A percentile compares a stretch with the other conserved stretches of the same genome.
These are phyloP conservation scores for Yarrowia hollandica DNA, from an alignment of 805 yeast genomes.

Conservation along the genomic window DNA sequence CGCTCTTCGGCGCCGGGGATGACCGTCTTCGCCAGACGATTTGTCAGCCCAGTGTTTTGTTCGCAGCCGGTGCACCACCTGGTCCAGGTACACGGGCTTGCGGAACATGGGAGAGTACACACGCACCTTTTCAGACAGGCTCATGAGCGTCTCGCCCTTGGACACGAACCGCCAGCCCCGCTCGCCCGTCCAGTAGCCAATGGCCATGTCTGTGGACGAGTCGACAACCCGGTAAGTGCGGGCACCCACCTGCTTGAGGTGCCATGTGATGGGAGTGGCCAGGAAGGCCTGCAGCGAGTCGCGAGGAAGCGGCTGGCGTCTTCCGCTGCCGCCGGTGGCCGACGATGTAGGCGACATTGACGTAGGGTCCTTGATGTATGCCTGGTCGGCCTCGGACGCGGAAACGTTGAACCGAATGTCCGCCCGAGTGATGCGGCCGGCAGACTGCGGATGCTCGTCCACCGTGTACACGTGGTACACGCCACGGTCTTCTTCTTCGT, in stretches of 20 bases:
- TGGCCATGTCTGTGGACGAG: slow-evolving; percentile 31
- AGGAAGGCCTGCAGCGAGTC: slow-evolving; percentile 18
- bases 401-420: slow-evolving; percentile 14
- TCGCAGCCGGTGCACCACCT: slow-evolving; percentile 24
- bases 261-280: slow-evolving; percentile 33
- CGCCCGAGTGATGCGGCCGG: not conserved
- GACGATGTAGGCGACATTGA: not conserved
- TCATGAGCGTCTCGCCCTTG: slow-evolving; percentile 27
- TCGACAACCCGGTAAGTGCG: slow-evolving; percentile 31
- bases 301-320: not conserved
- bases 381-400: slow-evolving; percentile 12
- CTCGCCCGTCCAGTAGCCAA: slow-evolving; percentile 34
- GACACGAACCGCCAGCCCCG: slow-evolving; percentile 29
- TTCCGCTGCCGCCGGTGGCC: not conserved
- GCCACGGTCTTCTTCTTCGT: not conserved
- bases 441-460: slow-evolving; percentile 9
- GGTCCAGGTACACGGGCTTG: slow-evolving; percentile 22
- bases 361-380: slow-evolving; percentile 5
- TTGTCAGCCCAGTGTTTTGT: slow-evolving; percentile 15
- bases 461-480: slow-evolving; percentile 18
- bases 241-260: slow-evolving; percentile 27
- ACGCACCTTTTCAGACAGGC: slow-evolving; percentile 4
- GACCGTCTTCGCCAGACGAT: not conserved
- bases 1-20: slow-evolving; percentile 2
- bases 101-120: slow-evolving; percentile 19